phyloP scores from a whole-genome alignment of 2,329 filamentous ascomycete genomes.

The Sarocladiaceae sp. region DNA sequence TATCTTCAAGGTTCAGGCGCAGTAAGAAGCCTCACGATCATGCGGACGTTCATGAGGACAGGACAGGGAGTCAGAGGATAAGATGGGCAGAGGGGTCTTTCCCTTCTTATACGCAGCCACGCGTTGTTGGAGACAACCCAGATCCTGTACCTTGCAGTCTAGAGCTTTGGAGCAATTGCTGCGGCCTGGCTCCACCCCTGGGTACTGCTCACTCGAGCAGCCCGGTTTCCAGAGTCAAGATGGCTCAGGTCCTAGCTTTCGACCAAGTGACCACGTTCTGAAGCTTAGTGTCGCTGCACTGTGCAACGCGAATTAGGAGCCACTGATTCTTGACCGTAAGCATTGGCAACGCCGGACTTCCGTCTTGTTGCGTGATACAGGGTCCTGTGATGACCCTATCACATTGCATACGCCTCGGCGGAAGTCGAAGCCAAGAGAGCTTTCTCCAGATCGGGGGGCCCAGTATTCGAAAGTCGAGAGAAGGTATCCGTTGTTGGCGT shows the following conservation, averaged over 20 bases:
- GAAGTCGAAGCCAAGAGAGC: neutral
- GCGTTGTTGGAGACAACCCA: too few species aligned
- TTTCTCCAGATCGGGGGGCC: neutral
- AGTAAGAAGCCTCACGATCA: too few species aligned
- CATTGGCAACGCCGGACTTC: neutral
- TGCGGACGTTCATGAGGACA: too few species aligned
- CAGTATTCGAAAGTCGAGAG: slow-evolving; percentile 3
- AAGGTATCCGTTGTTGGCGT: neutral
- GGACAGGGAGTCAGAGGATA: too few species aligned
- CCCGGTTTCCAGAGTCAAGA: neutral
- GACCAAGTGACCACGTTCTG: neutral
- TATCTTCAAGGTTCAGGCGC: too few species aligned
- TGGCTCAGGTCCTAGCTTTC: neutral
- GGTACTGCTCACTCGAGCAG: slow-evolving; percentile 1
- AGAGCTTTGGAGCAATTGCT: too few species aligned
- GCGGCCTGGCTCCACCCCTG: too few species aligned
- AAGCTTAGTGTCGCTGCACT: slow-evolving; percentile 1
- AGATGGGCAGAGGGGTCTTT: too few species aligned
- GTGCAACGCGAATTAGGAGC: slow-evolving; percentile 4
- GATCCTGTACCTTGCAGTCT: too few species aligned
- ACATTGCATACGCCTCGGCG: neutral
- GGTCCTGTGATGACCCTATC: neutral
- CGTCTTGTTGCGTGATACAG: neutral
- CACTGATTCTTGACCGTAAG: neutral
- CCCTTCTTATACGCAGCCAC: too few species aligned